Evolutionary conservation across 495 filamentous ascomycete genomes (phyloP).

Genomic region (Neurospora sp.): DNA sequence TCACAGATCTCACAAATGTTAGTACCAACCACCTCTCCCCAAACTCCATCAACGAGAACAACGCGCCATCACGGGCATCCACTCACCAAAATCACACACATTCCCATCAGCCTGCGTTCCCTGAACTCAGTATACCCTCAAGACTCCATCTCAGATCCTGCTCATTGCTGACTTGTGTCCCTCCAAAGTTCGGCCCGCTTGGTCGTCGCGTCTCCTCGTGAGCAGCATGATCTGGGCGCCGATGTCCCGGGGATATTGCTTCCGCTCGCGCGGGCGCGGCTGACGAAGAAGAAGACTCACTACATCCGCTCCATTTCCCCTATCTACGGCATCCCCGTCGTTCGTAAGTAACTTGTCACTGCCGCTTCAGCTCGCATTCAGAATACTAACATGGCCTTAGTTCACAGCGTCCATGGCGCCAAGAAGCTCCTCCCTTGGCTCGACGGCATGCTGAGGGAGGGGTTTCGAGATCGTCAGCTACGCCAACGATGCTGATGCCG

Average conservation of each 20-base stretch:
- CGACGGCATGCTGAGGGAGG: constrained; percentile 60
- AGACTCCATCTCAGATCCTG: not conserved
- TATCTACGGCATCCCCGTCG: constrained; percentile 71
- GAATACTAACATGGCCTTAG: not conserved
- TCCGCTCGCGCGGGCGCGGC: not conserved
- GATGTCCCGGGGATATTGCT: not conserved
- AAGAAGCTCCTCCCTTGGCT: constrained; percentile 83
- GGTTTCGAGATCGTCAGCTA: not conserved
- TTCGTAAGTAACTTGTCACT: constrained; percentile 22
- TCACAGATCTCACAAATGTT: not conserved
- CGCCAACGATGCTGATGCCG: not conserved
- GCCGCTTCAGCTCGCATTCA: too few relatives aligned
- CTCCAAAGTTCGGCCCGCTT: not conserved
- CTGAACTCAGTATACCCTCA: not conserved
- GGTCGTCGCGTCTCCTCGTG: not conserved
- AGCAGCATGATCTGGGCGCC: not conserved
- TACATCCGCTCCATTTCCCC: constrained; percentile 81
- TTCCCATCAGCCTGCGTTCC: not conserved
- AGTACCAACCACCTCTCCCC: too few relatives aligned
- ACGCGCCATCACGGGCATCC: not conserved
- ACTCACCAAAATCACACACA: not conserved
- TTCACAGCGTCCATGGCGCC: constrained; percentile 58
- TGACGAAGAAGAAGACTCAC: constrained; percentile 35
- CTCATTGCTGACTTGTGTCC: not conserved
- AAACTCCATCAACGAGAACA: not conserved